A percentile compares a stretch with the other conserved stretches of the same genome.
Conservation (phyloP, 163 green algal species). For the Scenedesmus sp. region DNA sequence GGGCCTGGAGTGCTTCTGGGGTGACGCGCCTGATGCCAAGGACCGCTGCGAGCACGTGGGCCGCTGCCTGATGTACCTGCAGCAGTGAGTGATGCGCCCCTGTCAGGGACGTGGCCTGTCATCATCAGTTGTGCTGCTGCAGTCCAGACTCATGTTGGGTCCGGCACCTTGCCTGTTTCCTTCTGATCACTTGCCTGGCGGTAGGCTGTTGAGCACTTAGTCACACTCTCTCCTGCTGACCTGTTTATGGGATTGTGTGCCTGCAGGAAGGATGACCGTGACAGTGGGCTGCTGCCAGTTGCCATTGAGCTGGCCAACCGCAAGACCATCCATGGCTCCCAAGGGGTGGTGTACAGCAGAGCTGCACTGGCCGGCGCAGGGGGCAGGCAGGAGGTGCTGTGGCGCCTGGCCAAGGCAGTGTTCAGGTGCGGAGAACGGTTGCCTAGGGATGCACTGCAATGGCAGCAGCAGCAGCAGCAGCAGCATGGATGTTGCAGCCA, state of each 20-base stretch:
- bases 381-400: constrained; percentile 44
- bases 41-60: constrained; percentile 59
- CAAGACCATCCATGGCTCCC: constrained; percentile 1
- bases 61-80: constrained; percentile 59
- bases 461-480: neutral
- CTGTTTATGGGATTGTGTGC: neutral
- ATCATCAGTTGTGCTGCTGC: too few species aligned
- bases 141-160: too few species aligned
- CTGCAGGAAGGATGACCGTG: constrained; percentile 37
- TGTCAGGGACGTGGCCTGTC: too few species aligned
- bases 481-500: too few species aligned
- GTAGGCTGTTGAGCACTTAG: too few species aligned
- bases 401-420: constrained; percentile 68
- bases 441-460: too few species aligned
- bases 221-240: too few species aligned
- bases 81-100: constrained; percentile 45
- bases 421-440: constrained; percentile 46
- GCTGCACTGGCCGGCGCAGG: neutral
- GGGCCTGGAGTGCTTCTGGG: constrained; percentile 52
- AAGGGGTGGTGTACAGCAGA: constrained; percentile 45
- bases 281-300: constrained; percentile 56
- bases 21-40: neutral
- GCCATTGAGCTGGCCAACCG: constrained; percentile 65
- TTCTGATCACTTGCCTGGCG: too few species aligned
- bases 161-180: too few species aligned